Evolutionary conservation across 2,329 filamentous ascomycete species (phyloP).

Genomic region (Sclerotinia spermophila): DNA sequence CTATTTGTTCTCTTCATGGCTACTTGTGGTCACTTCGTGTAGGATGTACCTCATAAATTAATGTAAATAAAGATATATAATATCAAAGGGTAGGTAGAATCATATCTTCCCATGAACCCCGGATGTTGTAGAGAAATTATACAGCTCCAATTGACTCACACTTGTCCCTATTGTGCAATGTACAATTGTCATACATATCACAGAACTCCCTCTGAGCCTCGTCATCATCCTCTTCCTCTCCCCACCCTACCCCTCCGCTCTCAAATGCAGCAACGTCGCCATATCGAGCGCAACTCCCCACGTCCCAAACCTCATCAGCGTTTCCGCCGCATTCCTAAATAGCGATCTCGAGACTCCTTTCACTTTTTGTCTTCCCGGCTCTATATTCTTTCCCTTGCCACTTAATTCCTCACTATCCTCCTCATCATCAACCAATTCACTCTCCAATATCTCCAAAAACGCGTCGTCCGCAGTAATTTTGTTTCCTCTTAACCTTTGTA

Average conservation of each 20-base stretch:
- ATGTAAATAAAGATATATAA: neutral
- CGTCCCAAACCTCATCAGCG: conserved; percentile 27
- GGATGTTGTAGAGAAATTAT: neutral
- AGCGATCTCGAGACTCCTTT: conserved; percentile 20
- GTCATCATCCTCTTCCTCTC: neutral
- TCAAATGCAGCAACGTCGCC: conserved; percentile 26
- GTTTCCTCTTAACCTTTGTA: neutral
- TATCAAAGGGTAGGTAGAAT: neutral
- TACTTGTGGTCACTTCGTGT: neutral
- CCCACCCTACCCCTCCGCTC: conserved; percentile 22
- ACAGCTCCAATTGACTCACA: neutral
- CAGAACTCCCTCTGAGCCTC: no score
- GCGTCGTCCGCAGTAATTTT: neutral
- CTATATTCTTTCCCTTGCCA: neutral
- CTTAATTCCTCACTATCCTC: neutral
- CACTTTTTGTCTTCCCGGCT: neutral
- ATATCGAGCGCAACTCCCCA: conserved; percentile 29
- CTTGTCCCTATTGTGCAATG: neutral
- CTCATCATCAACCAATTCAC: neutral
- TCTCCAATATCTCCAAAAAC: neutral
- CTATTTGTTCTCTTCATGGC: neutral
- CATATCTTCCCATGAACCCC: neutral
- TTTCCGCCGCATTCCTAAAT: conserved; percentile 30
- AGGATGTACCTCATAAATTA: neutral
- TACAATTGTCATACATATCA: neutral